Percentiles rank a stretch among this genome's conserved stretches.
Evolutionary conservation across 805 yeast genomes (phyloP).

Genomic region (Ogataea polymorpha): DNA sequence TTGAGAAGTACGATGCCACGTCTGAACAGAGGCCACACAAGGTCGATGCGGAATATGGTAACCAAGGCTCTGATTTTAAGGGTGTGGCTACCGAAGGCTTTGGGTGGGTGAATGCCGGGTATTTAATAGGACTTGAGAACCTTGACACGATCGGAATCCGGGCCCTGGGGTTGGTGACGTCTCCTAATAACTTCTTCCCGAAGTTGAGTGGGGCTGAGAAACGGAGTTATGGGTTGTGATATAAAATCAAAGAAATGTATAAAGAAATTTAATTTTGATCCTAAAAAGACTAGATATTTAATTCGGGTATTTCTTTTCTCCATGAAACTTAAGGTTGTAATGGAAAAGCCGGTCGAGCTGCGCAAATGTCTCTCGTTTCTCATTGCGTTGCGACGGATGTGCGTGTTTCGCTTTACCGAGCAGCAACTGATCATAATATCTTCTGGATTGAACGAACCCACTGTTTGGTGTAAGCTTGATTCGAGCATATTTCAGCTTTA

Average conservation of each 20-base stretch:
- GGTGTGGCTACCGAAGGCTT: conserved; percentile 96
- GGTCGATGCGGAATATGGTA: conserved; percentile 95
- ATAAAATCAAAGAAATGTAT: neutral
- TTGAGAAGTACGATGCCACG: conserved; percentile 91
- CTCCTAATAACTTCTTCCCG: conserved; percentile 61
- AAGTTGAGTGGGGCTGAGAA: conserved; percentile 44
- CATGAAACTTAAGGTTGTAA: conserved; percentile 29
- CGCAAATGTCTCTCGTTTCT: conserved; percentile 26
- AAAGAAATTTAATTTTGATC: neutral
- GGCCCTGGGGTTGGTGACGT: conserved; percentile 75
- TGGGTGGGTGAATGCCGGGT: conserved; percentile 97
- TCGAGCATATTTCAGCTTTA: conserved; percentile 45
- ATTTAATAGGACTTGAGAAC: conserved; percentile 64
- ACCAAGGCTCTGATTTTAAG: conserved; percentile 88
- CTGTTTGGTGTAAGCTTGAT: conserved; percentile 61
- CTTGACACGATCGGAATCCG: conserved; percentile 65
- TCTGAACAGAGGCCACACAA: conserved; percentile 79
- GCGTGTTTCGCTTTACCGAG: conserved; percentile 55
- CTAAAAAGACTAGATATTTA: no score
- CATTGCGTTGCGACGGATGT: conserved; percentile 47
- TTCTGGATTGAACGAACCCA: conserved; percentile 55
- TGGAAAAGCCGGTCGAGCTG: conserved; percentile 23
- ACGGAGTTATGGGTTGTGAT: conserved; percentile 30
- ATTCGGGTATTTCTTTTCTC: neutral
- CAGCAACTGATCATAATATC: conserved; percentile 49